Base-by-base conservation (phyloP, 371 early-diverging fungal species). In the Thermomucor indicae-seudaticae region DNA sequence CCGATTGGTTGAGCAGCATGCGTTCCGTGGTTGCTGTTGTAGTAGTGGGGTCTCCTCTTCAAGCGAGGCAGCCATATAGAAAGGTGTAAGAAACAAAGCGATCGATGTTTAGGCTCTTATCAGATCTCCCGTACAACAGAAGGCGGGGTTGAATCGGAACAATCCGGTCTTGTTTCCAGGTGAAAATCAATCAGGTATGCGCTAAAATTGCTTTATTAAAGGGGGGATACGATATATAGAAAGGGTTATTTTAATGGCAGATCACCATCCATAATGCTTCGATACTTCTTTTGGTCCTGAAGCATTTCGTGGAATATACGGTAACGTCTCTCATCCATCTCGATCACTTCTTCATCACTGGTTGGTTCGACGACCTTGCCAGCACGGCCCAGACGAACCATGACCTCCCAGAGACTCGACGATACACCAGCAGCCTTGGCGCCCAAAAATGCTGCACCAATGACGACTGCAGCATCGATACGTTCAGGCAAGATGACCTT, bases 391-490 rank as follows among this genome's bases (percentile, higher is more conserved):
- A 86, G 65, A 27, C 57, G 47, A n/a, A 65, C 66, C 86, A 86
- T 86, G 12, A 74, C 65, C 1, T 81, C 65, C 80, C 79, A 79
- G 11, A 83, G 58, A 12, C 53, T 53, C 1, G 49, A 47, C 11
- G 45, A 37, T 2, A 58, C 47, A 0, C 72, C 74, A 7, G 72
- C 72, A 3, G 87, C 86, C 19, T 72, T 74, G 14, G 80, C 84
- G 5, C 85, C 89, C 34, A 81, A 62, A 25, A 88, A 74, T 0
- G 87, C 88, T 8, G 88, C 79, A 4, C 89, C 89, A 39, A 88
- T 69, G 1, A 88, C 80, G 3, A 87, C 86, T 0, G 85, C 82
- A 17, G 80, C 83, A 27, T 80, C 81, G 40, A 78, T 74, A 6
- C 76, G 74, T 30, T 71, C 68, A 11, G 86, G 75, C 20, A 88